Base-by-base conservation (phyloP, 2,329 filamentous ascomycete species). In the Talaromyces piceae region DNA sequence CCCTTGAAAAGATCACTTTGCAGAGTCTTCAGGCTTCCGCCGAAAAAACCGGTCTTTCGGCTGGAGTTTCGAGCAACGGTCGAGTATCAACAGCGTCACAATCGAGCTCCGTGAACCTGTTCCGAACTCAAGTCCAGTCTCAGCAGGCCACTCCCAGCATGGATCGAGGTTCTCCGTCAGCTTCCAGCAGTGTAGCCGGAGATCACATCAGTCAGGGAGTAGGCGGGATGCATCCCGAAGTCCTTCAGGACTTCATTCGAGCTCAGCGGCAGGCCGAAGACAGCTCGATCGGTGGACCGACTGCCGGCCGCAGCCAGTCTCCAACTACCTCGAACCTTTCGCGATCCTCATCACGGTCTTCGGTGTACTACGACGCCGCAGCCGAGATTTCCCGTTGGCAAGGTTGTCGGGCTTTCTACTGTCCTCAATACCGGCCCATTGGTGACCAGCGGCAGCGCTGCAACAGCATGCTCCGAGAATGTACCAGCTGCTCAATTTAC, bases 321-420 rank as follows among this genome's bases (percentile, higher is more conserved):
- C 61, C 67, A 30, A 68, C 70, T 37, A 60, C 67, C 44, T 69
- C 72, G 28, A 67, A 71, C 57, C 60, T 66, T 51, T 67, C 68
- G 30, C 63, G 70, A 30, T 67, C 67, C 9, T 68, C 68, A n/a
- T 69, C 71, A 1, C 69, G 66, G 16, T 60, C 67, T 3, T 68
- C 70, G 22, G 58, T 63, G 5, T 64, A 66, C 52, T 68, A 65
- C 54, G 64, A 72, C 46, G 63, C 67, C 23, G 54, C 67, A 3
- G 55, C 64, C n/a, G 66, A 69, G 30, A 56, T 61, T 5, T 63
- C 64, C 6, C 67, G 60, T 50, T 75, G 73, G 73, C 67, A 69
- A 59, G 73, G 73, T 16, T 76, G 73, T 54, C 70, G 72, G 51
- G 72, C 73, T 7, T 73, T 75, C 54, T 74, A 74, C 57, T 76